These are phyloP conservation scores for Colletotrichum sansevieriae DNA, from an alignment of 2,329 filamentous ascomycete species.

Conservation along the genomic window DNA sequence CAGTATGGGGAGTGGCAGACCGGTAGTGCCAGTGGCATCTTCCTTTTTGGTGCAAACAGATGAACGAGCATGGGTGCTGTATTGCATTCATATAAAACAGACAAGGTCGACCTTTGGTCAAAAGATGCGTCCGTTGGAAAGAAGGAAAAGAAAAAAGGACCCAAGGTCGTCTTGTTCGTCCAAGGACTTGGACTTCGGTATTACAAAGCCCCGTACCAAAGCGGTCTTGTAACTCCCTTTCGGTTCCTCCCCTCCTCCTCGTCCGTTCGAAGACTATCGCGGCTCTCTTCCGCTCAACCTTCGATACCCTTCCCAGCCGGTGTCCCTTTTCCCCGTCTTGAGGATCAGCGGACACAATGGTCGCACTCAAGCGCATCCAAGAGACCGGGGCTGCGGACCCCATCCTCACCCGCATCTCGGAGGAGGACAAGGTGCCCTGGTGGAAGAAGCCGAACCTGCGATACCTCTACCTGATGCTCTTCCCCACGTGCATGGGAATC, in stretches of 20 bases:
- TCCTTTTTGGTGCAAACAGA: background rate
- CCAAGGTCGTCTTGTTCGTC: slow-evolving; percentile 1
- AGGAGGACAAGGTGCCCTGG: slow-evolving; percentile 61
- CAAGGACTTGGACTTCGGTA: slow-evolving; percentile 14
- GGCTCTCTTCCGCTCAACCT: no score
- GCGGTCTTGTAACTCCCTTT: slow-evolving; percentile 13
- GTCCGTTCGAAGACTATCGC: no score
- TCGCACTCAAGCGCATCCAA: slow-evolving; percentile 32
- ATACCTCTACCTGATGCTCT: slow-evolving; percentile 67
- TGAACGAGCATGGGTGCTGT: background rate
- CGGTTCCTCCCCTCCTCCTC: background rate
- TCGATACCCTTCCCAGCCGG: background rate
- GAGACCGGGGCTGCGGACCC: slow-evolving; percentile 45
- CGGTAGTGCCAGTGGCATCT: background rate
- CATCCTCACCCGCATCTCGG: slow-evolving; percentile 48
- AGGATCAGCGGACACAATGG: slow-evolving; percentile 23
- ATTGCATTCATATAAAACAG: slow-evolving; percentile 26
- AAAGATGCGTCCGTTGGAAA: background rate
- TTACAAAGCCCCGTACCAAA: slow-evolving; percentile 24
- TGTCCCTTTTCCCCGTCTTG: background rate
- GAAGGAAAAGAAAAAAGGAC: background rate
- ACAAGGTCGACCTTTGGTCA: slow-evolving; percentile 13
- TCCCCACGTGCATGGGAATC: slow-evolving; percentile 72
- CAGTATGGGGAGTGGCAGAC: background rate
- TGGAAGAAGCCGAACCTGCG: slow-evolving; percentile 72